These are phyloP conservation scores for Staphylotrichum tortipilum DNA, from an alignment of 495 filamentous ascomycete genomes.

Conservation along the genomic window DNA sequence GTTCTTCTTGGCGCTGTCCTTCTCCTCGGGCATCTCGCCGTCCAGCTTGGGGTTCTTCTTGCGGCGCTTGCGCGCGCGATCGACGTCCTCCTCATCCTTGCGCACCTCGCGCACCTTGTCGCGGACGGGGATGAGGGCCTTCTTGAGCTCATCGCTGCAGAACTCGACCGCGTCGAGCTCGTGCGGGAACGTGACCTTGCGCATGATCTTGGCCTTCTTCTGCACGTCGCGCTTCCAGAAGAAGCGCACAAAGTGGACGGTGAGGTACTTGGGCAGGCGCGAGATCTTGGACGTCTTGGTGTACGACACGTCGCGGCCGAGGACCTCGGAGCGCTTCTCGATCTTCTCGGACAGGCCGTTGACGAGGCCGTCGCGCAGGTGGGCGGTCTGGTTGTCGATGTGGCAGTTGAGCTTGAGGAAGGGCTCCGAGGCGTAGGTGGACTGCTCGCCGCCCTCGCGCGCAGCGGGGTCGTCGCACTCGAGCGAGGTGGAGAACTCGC, in stretches of 20 bases:
- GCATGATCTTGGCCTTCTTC: conserved; percentile 99
- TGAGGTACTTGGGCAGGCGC: conserved; percentile 86
- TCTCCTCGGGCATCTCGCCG: conserved; percentile 20
- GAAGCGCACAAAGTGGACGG: conserved; percentile 96
- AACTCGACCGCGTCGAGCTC: conserved; percentile 93
- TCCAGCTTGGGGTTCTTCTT: conserved; percentile 51
- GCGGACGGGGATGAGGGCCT: conserved; percentile 75
- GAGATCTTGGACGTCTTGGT: conserved; percentile 85
- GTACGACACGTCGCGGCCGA: conserved; percentile 74
- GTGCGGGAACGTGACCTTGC: conserved; percentile 89
- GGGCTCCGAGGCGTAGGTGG: conserved; percentile 54
- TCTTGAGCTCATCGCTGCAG: conserved; percentile 80
- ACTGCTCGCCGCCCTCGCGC: conserved; percentile 65
- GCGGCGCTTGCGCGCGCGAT: conserved; percentile 78
- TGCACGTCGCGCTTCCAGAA: conserved; percentile 90
- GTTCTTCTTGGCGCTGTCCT: conserved; percentile 23
- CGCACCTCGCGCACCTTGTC: conserved; percentile 93
- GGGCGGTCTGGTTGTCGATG: conserved; percentile 76
- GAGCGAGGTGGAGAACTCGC: conserved; percentile 64
- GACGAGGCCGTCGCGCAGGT: conserved; percentile 77
- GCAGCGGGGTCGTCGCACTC: conserved; percentile 78
- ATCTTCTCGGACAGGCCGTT: conserved; percentile 78
- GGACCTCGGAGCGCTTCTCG: conserved; percentile 71
- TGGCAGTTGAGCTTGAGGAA: conserved; percentile 96
- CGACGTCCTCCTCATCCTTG: conserved; percentile 87